phyloP scores from a whole-genome alignment of 2,329 filamentous ascomycete species.

The Colletotrichum camelliae region DNA sequence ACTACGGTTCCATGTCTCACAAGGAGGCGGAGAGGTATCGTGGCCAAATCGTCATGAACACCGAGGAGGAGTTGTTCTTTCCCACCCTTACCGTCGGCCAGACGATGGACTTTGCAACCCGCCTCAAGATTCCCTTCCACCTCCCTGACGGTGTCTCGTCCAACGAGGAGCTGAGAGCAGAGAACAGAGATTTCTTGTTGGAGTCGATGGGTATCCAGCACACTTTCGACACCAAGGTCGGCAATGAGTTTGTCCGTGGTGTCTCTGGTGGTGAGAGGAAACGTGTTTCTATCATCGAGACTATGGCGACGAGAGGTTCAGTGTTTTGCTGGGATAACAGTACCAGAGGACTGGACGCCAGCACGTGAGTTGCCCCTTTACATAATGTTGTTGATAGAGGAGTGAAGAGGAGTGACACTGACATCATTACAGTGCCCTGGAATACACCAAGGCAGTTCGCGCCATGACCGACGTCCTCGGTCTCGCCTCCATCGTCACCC shows the following conservation, averaged over 20 bases:
- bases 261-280: conserved; percentile 74
- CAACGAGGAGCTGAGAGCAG: conserved; percentile 49
- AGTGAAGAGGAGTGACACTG: fast-evolving
- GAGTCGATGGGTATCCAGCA: conserved; percentile 63
- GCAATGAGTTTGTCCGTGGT: conserved; percentile 69
- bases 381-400: background rate
- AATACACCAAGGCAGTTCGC: conserved; percentile 65
- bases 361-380: conserved; percentile 45
- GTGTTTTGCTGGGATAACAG: conserved; percentile 73
- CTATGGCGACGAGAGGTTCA: conserved; percentile 60
- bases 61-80: conserved; percentile 70
- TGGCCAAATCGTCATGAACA: conserved; percentile 72
- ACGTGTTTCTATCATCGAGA: conserved; percentile 72
- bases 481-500: conserved; percentile 64
- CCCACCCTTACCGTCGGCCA: conserved; percentile 74
- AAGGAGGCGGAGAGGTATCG: conserved; percentile 55
- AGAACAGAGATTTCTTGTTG: conserved; percentile 60
- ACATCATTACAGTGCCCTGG: conserved; percentile 48
- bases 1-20: conserved; percentile 57
- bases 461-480: conserved; percentile 68
- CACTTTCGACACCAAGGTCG: conserved; percentile 69
- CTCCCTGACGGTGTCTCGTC: conserved; percentile 48
- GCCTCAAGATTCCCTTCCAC: conserved; percentile 59
- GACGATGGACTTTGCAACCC: conserved; percentile 73
- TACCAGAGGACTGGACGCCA: conserved; percentile 70